Base-by-base conservation (phyloP, 2,329 filamentous ascomycete genomes). In the Ilyonectria mors-panacis region DNA sequence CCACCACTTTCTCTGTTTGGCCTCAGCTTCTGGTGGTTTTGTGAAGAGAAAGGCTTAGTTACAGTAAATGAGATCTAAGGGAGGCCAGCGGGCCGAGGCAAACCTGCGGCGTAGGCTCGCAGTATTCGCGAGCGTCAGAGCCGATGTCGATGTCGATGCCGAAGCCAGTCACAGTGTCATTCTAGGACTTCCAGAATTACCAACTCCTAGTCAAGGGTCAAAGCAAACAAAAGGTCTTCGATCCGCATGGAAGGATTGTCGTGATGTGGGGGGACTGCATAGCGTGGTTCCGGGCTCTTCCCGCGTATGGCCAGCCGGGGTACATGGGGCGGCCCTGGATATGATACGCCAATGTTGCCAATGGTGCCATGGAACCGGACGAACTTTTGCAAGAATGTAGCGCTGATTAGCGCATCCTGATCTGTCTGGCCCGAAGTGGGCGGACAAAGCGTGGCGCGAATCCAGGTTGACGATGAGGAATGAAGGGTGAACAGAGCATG, bases 81-180 rank as follows among this genome's bases (percentile, higher is more conserved):
- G 54, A 44, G 21, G 23, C 19, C 30, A n/a, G 53, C 72, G 72
- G 72, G 69, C 69, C 72, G 65, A 75, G 70, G 65, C 63, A 68
- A 64, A 66, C 51, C 8, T 66, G 65, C 39, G 72, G 72, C 70
- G 51, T 48, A 55, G 59, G 28, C 28, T 56, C 50, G 63, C 63
- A 44, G 50, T 19, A 48, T 30, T 67, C 17, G 57, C 45, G n/a
- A 19, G 39, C 7, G 47, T 37, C 17, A 42, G 12, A 23, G 26
- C 7, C 15, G 10, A 13, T 17, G 26, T 47, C 15, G 39, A 28
- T 56, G 50, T 44, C 33, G 39, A 28, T 56, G 50, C 37, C 33
- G 39, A 54, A 58, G 23, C 66, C 68, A 68, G 67, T 71, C 28
- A 39, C 26, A 59, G 53, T 23, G 51, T 55, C 23, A 39, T 23